Base-by-base conservation (phyloP, 805 yeast genomes). In the Scheffersomyces amazonensis region DNA sequence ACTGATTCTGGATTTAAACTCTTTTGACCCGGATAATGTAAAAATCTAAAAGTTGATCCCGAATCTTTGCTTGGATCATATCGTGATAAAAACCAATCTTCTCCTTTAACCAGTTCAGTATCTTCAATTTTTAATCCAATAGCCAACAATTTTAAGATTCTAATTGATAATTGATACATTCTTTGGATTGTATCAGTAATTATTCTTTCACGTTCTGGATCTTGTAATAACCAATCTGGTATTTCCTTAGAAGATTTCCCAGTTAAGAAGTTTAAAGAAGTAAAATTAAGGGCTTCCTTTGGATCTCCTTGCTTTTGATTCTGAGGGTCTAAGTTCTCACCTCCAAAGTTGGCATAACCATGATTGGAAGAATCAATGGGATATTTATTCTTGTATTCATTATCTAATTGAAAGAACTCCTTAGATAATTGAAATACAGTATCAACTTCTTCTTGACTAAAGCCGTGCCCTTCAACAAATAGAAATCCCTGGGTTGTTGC, bases 221-320 rank as follows among this genome's bases (percentile, higher is more conserved):
- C 62, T 32, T 63, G 55, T 12, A 36, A 42, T 44, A 83, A 80
- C 56, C 73, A 60, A 5, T 58, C 66, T 2, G 90, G 93, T 20
- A 83, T 56, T 3, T 58, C 57, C 21, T 67, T 47, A 2, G 48
- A 27, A 3, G 62, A 46, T 10, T 39, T 37, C 1, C 87, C 88
- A 7, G 75, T 70, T 18, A 47, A 41, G 41, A 78, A 70, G 47
- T 79, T 60, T 48, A 82, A 65, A 15, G 63, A 54, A 31, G 83
- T 78, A 55, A 85, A 78, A 52, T 87, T 86, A 62, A 81, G 78
- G 1, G 84, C 87, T 53, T 80, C 84, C 49, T 80, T 80, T 27
- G 81, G 83, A 54, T 80, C 86, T 4, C 83, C 82, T 31, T 49
- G 48, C 35, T 55, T 58, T 31, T 61, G 66, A 16, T 52, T 39